Evolutionary conservation across 306 rosid species (phyloP).

Genomic region (Prosopis cineraria): DNA sequence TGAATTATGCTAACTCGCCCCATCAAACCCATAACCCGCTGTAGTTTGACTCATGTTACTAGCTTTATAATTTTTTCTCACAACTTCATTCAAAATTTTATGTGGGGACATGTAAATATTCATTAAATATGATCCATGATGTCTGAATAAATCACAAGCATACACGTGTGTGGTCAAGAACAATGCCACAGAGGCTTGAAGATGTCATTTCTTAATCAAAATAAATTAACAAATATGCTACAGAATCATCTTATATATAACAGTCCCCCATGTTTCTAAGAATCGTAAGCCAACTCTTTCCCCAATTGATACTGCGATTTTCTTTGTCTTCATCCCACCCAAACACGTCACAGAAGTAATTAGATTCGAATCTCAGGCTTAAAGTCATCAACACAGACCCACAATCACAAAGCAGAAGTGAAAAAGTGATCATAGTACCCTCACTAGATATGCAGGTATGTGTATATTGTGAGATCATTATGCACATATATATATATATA

Average conservation of each 20-base stretch:
- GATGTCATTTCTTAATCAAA: constrained; percentile 17
- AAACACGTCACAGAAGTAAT: constrained; percentile 29
- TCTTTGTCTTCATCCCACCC: constrained; percentile 47
- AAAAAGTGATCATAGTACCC: neutral
- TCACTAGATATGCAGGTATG: constrained; percentile 26
- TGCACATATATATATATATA: too few relatives aligned
- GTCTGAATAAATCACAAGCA: constrained; percentile 17
- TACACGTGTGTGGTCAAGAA: constrained; percentile 51
- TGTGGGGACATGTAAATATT: neutral
- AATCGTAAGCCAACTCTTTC: constrained; percentile 51
- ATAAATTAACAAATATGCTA: neutral
- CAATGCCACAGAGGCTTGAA: constrained; percentile 44
- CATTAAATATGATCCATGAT: constrained; percentile 16
- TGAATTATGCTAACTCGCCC: too few relatives aligned
- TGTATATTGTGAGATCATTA: neutral
- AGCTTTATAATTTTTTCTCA: too few relatives aligned
- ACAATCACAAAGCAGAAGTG: neutral
- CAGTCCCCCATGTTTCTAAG: constrained; percentile 44
- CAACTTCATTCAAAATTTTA: neutral
- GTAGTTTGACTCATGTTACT: too few relatives aligned
- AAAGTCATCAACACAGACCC: neutral
- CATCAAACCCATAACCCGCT: too few relatives aligned
- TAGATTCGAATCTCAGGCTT: constrained; percentile 47
- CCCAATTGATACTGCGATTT: constrained; percentile 46
- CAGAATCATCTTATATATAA: constrained; percentile 37